Base-by-base conservation (phyloP, 768 basidiomycete species). In the Hypsizygus marmoreus region DNA sequence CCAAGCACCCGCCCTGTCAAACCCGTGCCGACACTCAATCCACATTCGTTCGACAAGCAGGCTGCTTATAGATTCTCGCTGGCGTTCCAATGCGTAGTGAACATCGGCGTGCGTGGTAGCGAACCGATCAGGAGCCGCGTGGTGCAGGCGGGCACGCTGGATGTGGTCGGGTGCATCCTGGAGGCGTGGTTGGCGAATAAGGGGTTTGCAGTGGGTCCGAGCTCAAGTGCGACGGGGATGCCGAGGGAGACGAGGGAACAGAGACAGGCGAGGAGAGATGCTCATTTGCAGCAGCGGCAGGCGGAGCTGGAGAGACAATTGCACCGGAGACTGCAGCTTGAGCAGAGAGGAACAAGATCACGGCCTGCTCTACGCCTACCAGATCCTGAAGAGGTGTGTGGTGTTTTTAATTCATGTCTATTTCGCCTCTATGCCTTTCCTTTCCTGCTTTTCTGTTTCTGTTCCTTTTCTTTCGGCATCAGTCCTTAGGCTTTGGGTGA, bases 61-160 rank as follows among this genome's bases (percentile, higher is more conserved):
- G 86, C 90, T 22, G 90, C 91, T 0, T 89, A 90, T 58, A 82
- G 91, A 7, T 95, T 97, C 62, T 86, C 87, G 0, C 81, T 97
- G 47, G 95, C 95, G 1, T 95, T 99, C 61, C 94, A 97, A 61
- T 97, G 92, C 59, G 84, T 98, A 34, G 94, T 95, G 51, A 98
- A 99, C 65, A 92, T 97, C 58, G 95, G 95, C 28, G 95, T 98
- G 0, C 74, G 95, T 23, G 95, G 95, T n/a, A 88, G 82, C 46
- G 94, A 98, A 66, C 82, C 83, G 14, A 95, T 97, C 58, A 73
- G 95, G 33, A 86, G 86, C 53, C 78, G 94, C 8, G 94, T 97
- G 13, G 95, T 97, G 4, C 91, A 97, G 66, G 93, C 94, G 0
- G 94, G 95, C 13, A 91, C 92, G 0, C 73, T 97, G 20, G 91